Conservation (phyloP, 805 yeast genomes). For the Suhomyces sp. region DNA sequence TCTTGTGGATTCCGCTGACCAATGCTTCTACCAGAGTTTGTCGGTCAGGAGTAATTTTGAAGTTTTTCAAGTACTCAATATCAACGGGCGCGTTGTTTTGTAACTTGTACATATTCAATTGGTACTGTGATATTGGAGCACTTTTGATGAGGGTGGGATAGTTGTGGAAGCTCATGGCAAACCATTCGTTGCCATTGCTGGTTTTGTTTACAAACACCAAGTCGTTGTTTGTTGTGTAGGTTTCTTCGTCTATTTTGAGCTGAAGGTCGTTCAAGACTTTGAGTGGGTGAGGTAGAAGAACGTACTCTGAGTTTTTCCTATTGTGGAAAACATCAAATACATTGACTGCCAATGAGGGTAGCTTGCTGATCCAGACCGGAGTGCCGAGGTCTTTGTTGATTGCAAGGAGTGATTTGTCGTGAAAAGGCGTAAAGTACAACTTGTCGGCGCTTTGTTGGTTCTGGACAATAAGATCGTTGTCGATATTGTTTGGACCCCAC, state of each 20-base stretch:
- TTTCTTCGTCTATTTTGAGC: slow-evolving; percentile 15
- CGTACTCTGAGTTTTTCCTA: slow-evolving; percentile 29
- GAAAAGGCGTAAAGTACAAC: slow-evolving; percentile 78
- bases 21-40: slow-evolving; percentile 22
- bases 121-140: slow-evolving; percentile 73
- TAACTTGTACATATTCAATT: slow-evolving; percentile 29
- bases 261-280: slow-evolving; percentile 37
- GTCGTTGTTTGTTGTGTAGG: slow-evolving; percentile 21
- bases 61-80: slow-evolving; percentile 16
- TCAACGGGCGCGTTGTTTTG: slow-evolving; percentile 16
- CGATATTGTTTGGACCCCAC: slow-evolving; percentile 92
- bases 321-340: slow-evolving; percentile 70
- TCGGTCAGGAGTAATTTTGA: slow-evolving; percentile 14
- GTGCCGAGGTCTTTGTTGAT: slow-evolving; percentile 64
- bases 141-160: slow-evolving; percentile 81
- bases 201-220: slow-evolving; percentile 65
- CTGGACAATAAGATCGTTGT: slow-evolving; percentile 52
- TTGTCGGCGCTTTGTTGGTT: slow-evolving; percentile 61
- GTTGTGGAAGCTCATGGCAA: slow-evolving; percentile 72
- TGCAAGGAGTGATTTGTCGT: slow-evolving; percentile 76
- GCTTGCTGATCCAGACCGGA: slow-evolving; percentile 74
- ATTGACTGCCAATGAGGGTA: slow-evolving; percentile 69
- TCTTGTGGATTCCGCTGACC: slow-evolving; percentile 37
- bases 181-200: slow-evolving; percentile 70
- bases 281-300: slow-evolving; percentile 69